These are phyloP conservation scores for Hordeum pubiflorum DNA, from an alignment of 202 grass and related monocot species.

Conservation along the genomic window DNA sequence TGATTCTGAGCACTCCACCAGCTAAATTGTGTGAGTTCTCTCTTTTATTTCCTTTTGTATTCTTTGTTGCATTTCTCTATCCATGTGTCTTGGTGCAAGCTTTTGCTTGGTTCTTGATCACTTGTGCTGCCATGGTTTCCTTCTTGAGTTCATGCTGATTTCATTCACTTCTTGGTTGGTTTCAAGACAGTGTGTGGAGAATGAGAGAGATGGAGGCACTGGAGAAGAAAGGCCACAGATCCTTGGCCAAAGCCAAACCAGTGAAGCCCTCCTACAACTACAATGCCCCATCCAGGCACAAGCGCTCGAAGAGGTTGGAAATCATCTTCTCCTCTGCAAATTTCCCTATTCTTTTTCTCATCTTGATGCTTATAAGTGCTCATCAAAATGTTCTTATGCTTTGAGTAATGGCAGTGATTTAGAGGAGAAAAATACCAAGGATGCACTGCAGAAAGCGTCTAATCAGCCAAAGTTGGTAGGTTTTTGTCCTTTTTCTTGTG, in stretches of 20 bases:
- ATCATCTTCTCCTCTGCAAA: neutral
- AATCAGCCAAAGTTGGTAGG: constrained; percentile 41
- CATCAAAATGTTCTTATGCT: neutral
- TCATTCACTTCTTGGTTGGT: constrained; percentile 22
- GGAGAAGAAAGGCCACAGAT: constrained; percentile 45
- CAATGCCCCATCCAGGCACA: neutral
- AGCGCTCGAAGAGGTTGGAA: constrained; percentile 64
- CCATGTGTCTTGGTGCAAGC: constrained; percentile 4
- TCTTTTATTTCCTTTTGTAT: neutral
- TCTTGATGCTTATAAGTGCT: neutral
- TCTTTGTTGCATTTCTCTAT: neutral
- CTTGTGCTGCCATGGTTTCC: neutral
- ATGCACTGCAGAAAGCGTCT: constrained; percentile 21
- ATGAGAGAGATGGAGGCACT: constrained; percentile 37
- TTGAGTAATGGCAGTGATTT: constrained; percentile 48
- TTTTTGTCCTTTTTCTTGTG: neutral
- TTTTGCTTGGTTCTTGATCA: neutral
- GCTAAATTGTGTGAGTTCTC: constrained; percentile 22
- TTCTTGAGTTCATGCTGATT: neutral
- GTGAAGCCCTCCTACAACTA: constrained; percentile 28
- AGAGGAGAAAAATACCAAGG: constrained; percentile 39
- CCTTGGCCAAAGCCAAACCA: constrained; percentile 27
- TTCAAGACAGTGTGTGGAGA: neutral
- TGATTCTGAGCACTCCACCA: too few relatives aligned
- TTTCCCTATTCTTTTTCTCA: neutral